phyloP scores from a whole-genome alignment of 2,329 filamentous ascomycete species.

The Ceratocystis cubensis region DNA sequence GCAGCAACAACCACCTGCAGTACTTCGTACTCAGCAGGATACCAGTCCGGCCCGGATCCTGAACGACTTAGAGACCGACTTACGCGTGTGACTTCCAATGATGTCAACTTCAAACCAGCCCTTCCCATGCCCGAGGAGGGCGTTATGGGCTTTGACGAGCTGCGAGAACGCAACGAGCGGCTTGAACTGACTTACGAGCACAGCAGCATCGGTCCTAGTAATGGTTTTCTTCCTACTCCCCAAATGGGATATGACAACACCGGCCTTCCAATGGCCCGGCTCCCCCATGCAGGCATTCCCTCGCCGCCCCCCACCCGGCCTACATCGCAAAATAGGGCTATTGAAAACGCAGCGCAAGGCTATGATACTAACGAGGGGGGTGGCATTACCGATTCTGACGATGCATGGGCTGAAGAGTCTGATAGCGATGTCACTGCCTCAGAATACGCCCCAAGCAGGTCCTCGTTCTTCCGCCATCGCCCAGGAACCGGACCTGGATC shows the following conservation, averaged over 20 bases:
- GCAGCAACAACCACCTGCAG: conserved; percentile 12
- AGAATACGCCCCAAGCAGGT: neutral
- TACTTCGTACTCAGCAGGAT: conserved; percentile 13
- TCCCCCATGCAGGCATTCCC: conserved; percentile 18
- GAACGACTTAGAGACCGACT: conserved; percentile 18
- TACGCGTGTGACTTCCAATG: conserved; percentile 12
- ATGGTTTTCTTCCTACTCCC: neutral
- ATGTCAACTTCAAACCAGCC: conserved; percentile 17
- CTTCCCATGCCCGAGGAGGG: conserved; percentile 20
- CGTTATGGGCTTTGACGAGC: conserved; percentile 18
- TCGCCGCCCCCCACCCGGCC: conserved; percentile 16
- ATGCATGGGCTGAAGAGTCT: neutral
- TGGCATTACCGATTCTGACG: neutral
- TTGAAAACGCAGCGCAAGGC: neutral
- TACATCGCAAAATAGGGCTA: conserved; percentile 15
- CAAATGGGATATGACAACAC: conserved; percentile 19
- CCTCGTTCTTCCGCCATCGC: neutral
- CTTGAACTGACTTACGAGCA: neutral
- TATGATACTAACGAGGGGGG: neutral
- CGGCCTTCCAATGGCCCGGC: conserved; percentile 18
- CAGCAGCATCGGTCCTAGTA: neutral
- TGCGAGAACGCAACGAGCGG: conserved; percentile 19
- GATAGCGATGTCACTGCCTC: neutral
- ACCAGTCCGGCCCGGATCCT: conserved; percentile 15
- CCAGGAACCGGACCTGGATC: neutral